phyloP scores from a whole-genome alignment of 2,329 filamentous ascomycete genomes.

The Pseudogymnoascus sp. region DNA sequence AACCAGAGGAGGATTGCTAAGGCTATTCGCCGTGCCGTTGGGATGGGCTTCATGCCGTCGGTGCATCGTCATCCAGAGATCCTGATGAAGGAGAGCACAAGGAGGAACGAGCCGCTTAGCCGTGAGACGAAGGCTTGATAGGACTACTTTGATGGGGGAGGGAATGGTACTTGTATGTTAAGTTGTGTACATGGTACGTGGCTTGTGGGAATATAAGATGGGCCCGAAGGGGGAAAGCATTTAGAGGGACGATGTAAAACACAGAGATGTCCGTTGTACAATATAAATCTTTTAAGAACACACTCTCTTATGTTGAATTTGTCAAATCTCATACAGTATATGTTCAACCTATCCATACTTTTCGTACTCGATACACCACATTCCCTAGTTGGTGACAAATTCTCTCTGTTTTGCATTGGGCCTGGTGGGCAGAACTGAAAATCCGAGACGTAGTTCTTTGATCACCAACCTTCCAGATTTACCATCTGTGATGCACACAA shows the following conservation, averaged over 20 bases:
- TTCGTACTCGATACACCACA: background rate
- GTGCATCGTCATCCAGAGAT: slow-evolving; percentile 85
- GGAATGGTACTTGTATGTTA: background rate
- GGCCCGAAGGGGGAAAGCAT: background rate
- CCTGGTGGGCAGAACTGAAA: background rate
- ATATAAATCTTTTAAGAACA: background rate
- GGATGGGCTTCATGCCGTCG: slow-evolving; percentile 84
- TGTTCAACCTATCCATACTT: background rate
- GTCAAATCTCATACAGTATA: background rate
- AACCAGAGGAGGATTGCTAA: slow-evolving; percentile 94
- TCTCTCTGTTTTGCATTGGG: background rate
- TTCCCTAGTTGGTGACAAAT: background rate
- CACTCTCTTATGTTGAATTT: background rate
- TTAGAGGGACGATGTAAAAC: slow-evolving; percentile 1
- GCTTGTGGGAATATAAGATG: slow-evolving; percentile 1
- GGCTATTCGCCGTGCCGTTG: slow-evolving; percentile 81
- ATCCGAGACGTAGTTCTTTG: background rate
- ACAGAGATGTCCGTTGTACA: background rate
- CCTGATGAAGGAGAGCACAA: slow-evolving; percentile 33
- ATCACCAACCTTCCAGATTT: background rate
- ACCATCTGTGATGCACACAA: background rate
- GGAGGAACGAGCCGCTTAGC: slow-evolving; percentile 8
- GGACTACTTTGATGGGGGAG: background rate
- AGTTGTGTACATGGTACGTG: slow-evolving; percentile 5
- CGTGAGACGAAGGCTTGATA: slow-evolving; percentile 4